Conservation (phyloP, 331 rosid genomes). For the Cydonia oblonga region DNA sequence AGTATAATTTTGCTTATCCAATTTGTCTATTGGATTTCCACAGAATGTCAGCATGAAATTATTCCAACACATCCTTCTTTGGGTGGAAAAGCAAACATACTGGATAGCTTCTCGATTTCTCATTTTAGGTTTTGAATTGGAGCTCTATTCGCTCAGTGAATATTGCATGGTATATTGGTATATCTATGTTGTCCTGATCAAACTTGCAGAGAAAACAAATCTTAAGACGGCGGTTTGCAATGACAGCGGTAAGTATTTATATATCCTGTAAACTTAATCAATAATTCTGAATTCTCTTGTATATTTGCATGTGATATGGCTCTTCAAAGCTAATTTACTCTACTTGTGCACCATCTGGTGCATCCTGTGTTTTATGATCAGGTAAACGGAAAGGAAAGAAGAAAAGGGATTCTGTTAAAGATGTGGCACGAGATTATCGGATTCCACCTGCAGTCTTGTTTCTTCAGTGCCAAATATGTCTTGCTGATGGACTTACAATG, state of each 20-base stretch:
- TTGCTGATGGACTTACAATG: constrained; percentile 83
- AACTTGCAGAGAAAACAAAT: constrained; percentile 74
- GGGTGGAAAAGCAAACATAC: constrained; percentile 93
- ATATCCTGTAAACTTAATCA: not conserved
- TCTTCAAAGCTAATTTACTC: not conserved
- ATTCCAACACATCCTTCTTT: constrained; percentile 70
- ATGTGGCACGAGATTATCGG: constrained; percentile 42
- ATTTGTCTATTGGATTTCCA: constrained; percentile 31
- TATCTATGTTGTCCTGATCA: constrained; percentile 57
- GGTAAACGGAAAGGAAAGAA: constrained; percentile 76
- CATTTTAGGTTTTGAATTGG: constrained; percentile 82
- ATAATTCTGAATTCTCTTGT: not conserved
- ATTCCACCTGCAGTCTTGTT: constrained; percentile 67
- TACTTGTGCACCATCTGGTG: not conserved
- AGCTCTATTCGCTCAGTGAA: constrained; percentile 77
- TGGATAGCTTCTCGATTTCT: constrained; percentile 95
- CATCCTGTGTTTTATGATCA: constrained; percentile 28
- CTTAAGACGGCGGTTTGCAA: constrained; percentile 40
- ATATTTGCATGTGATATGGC: not conserved
- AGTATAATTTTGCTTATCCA: not conserved
- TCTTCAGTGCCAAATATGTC: constrained; percentile 85
- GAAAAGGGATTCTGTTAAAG: constrained; percentile 58
- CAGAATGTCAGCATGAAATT: constrained; percentile 61
- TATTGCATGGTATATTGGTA: constrained; percentile 99
- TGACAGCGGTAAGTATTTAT: constrained; percentile 41